A percentile compares a stretch with the other conserved stretches of the same genome.
Conservation (phyloP, 2,329 filamentous ascomycete species). For the Aspergillus ochraceus region DNA sequence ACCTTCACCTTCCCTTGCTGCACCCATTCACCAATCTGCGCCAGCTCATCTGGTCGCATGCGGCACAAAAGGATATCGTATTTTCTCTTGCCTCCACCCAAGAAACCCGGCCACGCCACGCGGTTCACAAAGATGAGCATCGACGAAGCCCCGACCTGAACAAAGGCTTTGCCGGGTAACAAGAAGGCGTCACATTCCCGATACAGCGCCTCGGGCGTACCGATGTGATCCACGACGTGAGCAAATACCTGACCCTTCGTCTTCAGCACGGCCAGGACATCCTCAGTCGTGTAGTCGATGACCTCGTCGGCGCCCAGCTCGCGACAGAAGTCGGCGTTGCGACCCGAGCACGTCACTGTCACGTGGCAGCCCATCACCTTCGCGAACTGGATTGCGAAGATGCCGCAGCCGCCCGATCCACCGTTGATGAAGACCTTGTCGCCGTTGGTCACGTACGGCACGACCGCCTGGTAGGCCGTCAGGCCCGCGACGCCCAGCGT, state of each 20-base stretch:
- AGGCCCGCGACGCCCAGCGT: conserved; percentile 47
- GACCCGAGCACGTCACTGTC: conserved; percentile 57
- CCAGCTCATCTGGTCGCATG: conserved; percentile 47
- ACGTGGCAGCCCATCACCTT: conserved; percentile 62
- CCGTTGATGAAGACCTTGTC: conserved; percentile 65
- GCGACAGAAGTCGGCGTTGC: conserved; percentile 58
- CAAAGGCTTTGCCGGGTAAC: conserved; percentile 50
- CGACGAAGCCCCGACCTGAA: conserved; percentile 51
- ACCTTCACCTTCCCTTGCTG: conserved; percentile 58
- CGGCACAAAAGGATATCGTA: conserved; percentile 37
- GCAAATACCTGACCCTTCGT: conserved; percentile 52
- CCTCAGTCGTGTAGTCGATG: conserved; percentile 57
- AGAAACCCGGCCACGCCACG: conserved; percentile 44
- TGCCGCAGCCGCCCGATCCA: conserved; percentile 62
- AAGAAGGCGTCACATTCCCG: conserved; percentile 54
- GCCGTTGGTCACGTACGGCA: conserved; percentile 51
- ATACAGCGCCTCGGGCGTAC: conserved; percentile 53
- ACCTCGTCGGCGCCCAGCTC: conserved; percentile 64
- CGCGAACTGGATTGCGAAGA: conserved; percentile 63
- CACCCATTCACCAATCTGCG: conserved; percentile 56
- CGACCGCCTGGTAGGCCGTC: conserved; percentile 51
- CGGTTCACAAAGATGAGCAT: conserved; percentile 36
- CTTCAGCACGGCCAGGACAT: conserved; percentile 51
- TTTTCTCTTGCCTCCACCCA: conserved; percentile 52
- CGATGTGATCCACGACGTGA: conserved; percentile 61